Evolutionary conservation across 208 protist species (phyloP), one percentile per base, ranked within the genome.

Genomic region (Wallacemonas rigidus): DNA sequence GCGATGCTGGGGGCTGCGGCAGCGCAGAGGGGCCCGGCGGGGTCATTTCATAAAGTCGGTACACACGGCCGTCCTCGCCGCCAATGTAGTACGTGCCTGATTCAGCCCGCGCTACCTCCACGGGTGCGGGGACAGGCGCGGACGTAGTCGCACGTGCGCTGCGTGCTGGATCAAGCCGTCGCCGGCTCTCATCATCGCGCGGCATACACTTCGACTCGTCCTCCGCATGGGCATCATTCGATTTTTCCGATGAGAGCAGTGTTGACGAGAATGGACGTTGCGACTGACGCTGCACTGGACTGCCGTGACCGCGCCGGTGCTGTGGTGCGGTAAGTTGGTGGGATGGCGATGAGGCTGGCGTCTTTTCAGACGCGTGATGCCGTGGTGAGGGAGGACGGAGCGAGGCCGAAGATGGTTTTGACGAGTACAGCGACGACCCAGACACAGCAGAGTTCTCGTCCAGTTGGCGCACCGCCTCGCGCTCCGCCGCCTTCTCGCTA

Each of bases 51-150:
- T 65, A 2, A 11, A 65, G 43, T 7, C 41, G 60, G 60, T 65
- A 50, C n/a, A 65, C 50, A 5, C n/a, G 7, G 41, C 60, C 60
- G 60, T 65, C 60, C 4, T 14, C 41, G 60, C 41, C 60, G 15
- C 41, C 60, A 3, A 65, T 41, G 41, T 65, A 65, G 60, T 65
- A 65, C 41, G 60, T 65, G 43, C 60, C 60, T n/a, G 60, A 45
- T 41, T 65, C 60, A 5, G 60, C 60, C 11, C 41, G 60, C 41
- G 41, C 7, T 41, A 65, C 40, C n/a, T n/a, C 41, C 53, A 57
- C 14, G 14, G 53, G 15, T 38, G 53, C 26, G 26, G 26, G 26
- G 26, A 26, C 26, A 26, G 26, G 26, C 26, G 26, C 26, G 26
- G 26, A 26, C 26, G 26, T 26, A 26, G 26, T 26, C 26, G 26